Evolutionary conservation across 768 basidiomycete species (phyloP).

Genomic region (Kwoniella bestiolae): DNA sequence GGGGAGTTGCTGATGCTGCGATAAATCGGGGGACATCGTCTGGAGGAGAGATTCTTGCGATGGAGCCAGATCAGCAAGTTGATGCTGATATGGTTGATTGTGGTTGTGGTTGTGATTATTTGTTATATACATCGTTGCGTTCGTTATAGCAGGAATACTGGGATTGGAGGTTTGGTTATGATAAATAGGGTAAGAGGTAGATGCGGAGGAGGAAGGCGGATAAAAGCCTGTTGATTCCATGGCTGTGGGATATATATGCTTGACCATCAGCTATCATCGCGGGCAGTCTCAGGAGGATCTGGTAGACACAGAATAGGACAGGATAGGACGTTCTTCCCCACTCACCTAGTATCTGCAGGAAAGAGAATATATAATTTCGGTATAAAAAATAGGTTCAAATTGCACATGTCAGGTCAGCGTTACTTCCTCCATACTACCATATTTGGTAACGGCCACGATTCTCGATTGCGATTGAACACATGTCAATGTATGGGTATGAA

Average conservation of each 20-base stretch:
- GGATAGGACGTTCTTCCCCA: neutral
- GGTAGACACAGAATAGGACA: neutral
- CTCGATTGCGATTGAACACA: neutral
- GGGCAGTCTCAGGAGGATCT: neutral
- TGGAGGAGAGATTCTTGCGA: conserved; percentile 13
- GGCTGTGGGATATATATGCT: neutral
- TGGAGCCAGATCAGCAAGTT: conserved; percentile 7
- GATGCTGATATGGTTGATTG: conserved; percentile 2
- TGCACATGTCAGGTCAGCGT: neutral
- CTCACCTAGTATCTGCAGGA: neutral
- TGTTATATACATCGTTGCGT: conserved; percentile 19
- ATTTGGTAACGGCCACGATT: neutral
- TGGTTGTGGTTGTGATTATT: no score
- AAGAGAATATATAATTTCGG: neutral
- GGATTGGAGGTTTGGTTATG: neutral
- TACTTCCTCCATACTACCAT: neutral
- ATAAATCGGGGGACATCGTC: neutral
- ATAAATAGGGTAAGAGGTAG: neutral
- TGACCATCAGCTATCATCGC: neutral
- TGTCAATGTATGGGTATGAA: no score
- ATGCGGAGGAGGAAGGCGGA: conserved; percentile 6
- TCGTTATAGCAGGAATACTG: conserved; percentile 3
- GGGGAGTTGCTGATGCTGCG: conserved; percentile 8
- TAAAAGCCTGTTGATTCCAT: conserved; percentile 2
- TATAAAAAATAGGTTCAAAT: neutral